Conservation (phyloP, 169 alveolate species). For the Plasmodium blacklocki region DNA sequence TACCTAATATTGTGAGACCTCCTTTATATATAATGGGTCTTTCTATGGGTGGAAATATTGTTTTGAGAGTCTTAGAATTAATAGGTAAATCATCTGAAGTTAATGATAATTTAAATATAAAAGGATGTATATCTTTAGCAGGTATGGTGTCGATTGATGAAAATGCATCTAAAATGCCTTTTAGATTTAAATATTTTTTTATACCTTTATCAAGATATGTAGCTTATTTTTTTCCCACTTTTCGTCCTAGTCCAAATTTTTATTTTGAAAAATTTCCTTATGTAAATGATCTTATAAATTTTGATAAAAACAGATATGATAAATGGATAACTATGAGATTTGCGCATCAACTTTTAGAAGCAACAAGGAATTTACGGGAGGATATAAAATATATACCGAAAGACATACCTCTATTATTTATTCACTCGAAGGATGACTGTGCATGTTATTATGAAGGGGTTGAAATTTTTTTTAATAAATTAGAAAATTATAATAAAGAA, state of each 20-base stretch:
- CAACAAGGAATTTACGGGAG: conserved; percentile 42
- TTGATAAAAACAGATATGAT: conserved; percentile 73
- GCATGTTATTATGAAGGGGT: conserved; percentile 17
- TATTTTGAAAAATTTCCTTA: conserved; percentile 3
- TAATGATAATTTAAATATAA: conserved; percentile 47
- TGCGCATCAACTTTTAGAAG: conserved; percentile 43
- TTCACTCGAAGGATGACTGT: conserved; percentile 73
- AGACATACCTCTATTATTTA: conserved; percentile 72
- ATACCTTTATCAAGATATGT: conserved; percentile 5
- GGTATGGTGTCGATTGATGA: conserved; percentile 76
- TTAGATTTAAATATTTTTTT: conserved; percentile 13
- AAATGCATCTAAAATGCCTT: conserved; percentile 3
- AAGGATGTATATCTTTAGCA: conserved; percentile 77
- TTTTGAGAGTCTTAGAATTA: conserved; percentile 49
- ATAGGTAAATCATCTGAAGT: not conserved
- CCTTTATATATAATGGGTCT: conserved; percentile 75
- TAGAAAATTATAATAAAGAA: not conserved
- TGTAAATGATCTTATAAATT: not conserved
- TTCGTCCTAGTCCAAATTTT: not conserved
- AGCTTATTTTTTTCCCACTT: conserved; percentile 14
- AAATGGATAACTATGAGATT: conserved; percentile 29
- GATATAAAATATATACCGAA: conserved; percentile 45
- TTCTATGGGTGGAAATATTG: conserved; percentile 84
- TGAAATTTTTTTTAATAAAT: not conserved
- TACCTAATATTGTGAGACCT: conserved; percentile 13